Base-by-base conservation (phyloP, 1,284 basidiomycete genomes). In the Moesziomyces sp. region DNA sequence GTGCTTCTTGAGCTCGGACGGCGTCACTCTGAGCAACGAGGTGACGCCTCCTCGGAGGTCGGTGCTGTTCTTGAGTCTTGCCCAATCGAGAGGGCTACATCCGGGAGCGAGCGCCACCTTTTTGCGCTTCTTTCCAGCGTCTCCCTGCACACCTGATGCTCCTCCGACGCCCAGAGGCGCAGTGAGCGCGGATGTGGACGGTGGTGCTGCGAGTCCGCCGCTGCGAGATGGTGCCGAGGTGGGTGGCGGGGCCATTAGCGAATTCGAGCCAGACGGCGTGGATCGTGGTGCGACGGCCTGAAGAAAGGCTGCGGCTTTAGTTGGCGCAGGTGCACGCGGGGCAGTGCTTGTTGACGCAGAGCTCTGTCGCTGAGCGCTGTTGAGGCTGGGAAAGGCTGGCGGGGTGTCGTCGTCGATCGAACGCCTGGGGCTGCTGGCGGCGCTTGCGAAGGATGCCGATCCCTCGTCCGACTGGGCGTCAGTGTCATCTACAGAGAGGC, bases 41-140 rank as follows among this genome's bases (percentile, higher is more conserved):
- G 74, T 67, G 21, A 80, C 63, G 47, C 75, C 77, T 7, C 77
- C 76, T 46, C 71, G 44, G 1, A 69, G 59, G 49, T 64, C 64
- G 40, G 67, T 97, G 89, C 66, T 86, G 84, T 6, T 93, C 92
- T 85, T 84, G 62, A 97, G 85, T 52, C 89, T 89, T 1, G 94
- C 95, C 97, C 97, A 99, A 85, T 99, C 97, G 21, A 99, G 85
- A 21, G 94, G 90, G 73, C 93, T 92, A 85, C 91, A 93, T 3
- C 97, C 97, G 2, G 96, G 96, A 13, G 91, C 90, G 0, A 99
- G 88, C 0, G 90, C 92, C 3, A 98, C 94, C 85, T 96, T 97
- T 30, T 71, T 72, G 18, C 80, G 69, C 52, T 57, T 52, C 11
- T 61, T 64, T 2, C 58, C 66, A 13, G 47, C 44, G 6, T 50